Evolutionary conservation across 2,329 filamentous ascomycete species (phyloP).

Genomic region (Penicillium sclerotigenum): DNA sequence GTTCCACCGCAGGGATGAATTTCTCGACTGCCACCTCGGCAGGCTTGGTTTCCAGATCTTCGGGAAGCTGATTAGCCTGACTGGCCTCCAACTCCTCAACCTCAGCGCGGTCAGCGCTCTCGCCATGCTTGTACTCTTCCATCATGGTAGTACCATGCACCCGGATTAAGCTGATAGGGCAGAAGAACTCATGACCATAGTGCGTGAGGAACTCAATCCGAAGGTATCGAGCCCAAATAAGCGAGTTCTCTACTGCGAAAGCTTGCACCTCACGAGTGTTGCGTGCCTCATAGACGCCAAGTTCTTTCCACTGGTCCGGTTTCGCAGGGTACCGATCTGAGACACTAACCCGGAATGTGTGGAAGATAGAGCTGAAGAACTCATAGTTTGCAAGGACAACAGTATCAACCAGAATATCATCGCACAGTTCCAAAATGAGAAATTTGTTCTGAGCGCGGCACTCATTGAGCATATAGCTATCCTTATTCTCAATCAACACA

Average conservation of each 20-base stretch:
- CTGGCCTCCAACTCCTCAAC: conserved; percentile 58
- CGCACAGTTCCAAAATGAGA: conserved; percentile 88
- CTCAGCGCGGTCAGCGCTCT: conserved; percentile 60
- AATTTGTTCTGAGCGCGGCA: conserved; percentile 87
- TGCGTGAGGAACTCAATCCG: conserved; percentile 88
- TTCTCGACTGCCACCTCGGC: conserved; percentile 25
- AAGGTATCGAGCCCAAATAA: conserved; percentile 93
- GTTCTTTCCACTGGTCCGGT: conserved; percentile 80
- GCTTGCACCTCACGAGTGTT: conserved; percentile 93
- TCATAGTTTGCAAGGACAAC: conserved; percentile 98
- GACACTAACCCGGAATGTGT: conserved; percentile 84
- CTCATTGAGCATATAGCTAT: conserved; percentile 95
- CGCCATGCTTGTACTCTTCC: conserved; percentile 87
- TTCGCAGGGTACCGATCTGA: conserved; percentile 95
- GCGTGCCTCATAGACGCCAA: conserved; percentile 84
- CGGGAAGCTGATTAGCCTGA: conserved; percentile 20
- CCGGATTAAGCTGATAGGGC: conserved; percentile 82
- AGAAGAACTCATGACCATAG: conserved; percentile 96
- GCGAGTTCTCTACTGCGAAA: conserved; percentile 87
- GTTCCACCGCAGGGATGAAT: conserved; percentile 1
- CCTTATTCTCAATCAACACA: conserved; percentile 92
- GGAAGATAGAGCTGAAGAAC: conserved; percentile 97
- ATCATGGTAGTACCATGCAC: conserved; percentile 93
- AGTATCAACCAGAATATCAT: conserved; percentile 83
- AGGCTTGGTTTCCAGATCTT: conserved; percentile 15